Percentiles rank a stretch among this genome's conserved stretches.
Conservation (phyloP, 805 yeast species). For the Candida chilensis region DNA sequence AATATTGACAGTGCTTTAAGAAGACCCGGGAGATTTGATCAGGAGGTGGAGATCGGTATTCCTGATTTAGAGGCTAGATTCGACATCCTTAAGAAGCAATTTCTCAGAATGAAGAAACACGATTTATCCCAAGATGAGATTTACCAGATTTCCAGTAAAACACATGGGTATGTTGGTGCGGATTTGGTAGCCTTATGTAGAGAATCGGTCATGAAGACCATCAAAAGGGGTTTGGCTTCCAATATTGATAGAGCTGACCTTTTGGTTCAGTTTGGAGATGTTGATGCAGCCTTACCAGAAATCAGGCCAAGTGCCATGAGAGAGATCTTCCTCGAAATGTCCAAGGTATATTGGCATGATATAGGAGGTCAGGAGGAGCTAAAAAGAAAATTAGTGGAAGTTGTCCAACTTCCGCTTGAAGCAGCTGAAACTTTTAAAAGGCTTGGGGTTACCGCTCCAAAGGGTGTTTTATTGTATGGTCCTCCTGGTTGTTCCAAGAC, state of each 20-base stretch:
- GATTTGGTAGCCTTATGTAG: conserved; percentile 83
- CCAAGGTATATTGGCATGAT: conserved; percentile 88
- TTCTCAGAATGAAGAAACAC: conserved; percentile 45
- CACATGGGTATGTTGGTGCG: conserved; percentile 98
- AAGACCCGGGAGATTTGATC: conserved; percentile 85
- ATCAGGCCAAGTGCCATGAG: conserved; percentile 96
- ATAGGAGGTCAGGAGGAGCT: conserved; percentile 91
- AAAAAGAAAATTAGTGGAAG: conserved; percentile 76
- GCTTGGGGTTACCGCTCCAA: conserved; percentile 84
- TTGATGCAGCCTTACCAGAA: conserved; percentile 67
- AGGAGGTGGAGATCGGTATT: conserved; percentile 83
- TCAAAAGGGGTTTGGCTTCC: conserved; percentile 45
- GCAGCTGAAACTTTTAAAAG: conserved; percentile 68
- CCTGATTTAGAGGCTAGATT: conserved; percentile 79
- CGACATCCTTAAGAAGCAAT: conserved; percentile 61
- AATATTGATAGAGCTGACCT: conserved; percentile 20
- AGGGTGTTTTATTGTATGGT: conserved; percentile 88
- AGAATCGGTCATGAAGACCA: conserved; percentile 81
- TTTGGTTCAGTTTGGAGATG: conserved; percentile 43
- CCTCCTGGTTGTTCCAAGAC: conserved; percentile 99
- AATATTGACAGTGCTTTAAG: conserved; percentile 64
- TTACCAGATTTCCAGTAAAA: conserved; percentile 55
- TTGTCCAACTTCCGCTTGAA: conserved; percentile 84
- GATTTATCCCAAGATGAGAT: conserved; percentile 46
- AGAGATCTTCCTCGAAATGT: conserved; percentile 89